A percentile compares a stretch with the other conserved stretches of the same genome.
Conservation (phyloP, 2,329 filamentous ascomycete genomes). For the Fusarium beomiforme region DNA sequence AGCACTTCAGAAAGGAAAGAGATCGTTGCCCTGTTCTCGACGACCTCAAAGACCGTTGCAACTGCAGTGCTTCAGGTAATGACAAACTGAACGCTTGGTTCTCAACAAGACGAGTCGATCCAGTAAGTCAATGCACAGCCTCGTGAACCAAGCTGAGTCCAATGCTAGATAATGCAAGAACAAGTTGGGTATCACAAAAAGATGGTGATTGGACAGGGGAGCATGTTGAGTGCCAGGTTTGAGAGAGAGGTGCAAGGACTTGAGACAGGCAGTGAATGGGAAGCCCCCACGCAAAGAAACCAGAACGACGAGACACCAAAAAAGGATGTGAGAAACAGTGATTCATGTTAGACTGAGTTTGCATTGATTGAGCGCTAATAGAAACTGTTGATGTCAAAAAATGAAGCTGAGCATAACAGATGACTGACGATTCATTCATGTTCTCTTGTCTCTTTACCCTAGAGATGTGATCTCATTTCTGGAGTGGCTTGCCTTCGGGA, state of each 20-base stretch:
- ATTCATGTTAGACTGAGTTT: background rate
- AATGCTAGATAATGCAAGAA: constrained; percentile 5
- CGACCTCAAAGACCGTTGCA: background rate
- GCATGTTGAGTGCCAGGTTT: background rate
- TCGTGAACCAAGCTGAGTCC: background rate
- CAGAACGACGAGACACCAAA: background rate
- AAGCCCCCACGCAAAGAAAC: background rate
- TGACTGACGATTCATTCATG: background rate
- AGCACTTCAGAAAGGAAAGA: background rate
- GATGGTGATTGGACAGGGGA: constrained; percentile 17
- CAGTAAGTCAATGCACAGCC: background rate
- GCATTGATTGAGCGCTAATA: background rate
- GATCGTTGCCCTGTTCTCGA: background rate
- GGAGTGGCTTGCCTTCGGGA: background rate
- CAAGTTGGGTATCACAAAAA: constrained; percentile 15
- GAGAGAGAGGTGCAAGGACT: background rate
- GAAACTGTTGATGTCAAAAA: background rate
- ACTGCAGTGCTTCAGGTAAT: background rate
- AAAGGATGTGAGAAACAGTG: background rate
- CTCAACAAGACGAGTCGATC: background rate
- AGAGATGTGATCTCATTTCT: background rate
- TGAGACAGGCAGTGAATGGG: constrained; percentile 27
- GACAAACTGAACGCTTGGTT: background rate
- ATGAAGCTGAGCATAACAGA: background rate
- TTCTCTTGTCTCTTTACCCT: background rate